Conservation (phyloP, 805 yeast species). For the Sungouiozyma intestinalis region DNA sequence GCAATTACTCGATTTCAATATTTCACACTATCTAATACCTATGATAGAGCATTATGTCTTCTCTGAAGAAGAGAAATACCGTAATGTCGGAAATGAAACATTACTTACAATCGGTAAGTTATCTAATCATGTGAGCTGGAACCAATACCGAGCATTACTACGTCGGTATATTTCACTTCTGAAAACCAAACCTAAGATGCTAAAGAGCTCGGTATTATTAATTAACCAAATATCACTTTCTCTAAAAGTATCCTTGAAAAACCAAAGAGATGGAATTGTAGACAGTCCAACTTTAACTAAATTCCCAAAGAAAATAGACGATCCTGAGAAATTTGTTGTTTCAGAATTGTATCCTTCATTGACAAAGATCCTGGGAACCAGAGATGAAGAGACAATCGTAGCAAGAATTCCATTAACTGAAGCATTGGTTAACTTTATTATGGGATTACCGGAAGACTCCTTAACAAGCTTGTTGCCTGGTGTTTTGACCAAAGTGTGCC, state of each 20-base stretch:
- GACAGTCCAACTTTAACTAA: conserved; percentile 18
- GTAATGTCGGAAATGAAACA: conserved; percentile 58
- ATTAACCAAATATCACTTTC: conserved; percentile 49
- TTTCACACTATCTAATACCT: conserved; percentile 77
- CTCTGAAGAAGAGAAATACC: conserved; percentile 45
- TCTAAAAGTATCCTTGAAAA: conserved; percentile 29
- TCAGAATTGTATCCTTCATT: conserved; percentile 53
- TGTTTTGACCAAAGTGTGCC: conserved; percentile 76
- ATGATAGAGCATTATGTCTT: conserved; percentile 71
- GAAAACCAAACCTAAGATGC: conserved; percentile 36
- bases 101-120: conserved; percentile 50
- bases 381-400: conserved; percentile 72
- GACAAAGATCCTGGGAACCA: conserved; percentile 44
- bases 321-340: conserved; percentile 39
- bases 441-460: conserved; percentile 48
- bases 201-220: conserved; percentile 50
- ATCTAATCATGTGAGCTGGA: conserved; percentile 55
- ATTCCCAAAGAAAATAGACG: conserved; percentile 30
- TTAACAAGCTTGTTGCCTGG: conserved; percentile 64
- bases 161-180: conserved; percentile 51
- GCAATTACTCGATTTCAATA: conserved; percentile 41
- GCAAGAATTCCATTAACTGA: conserved; percentile 72
- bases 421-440: conserved; percentile 58
- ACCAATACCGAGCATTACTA: conserved; percentile 67
- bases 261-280: conserved; percentile 11